Conservation (phyloP, 1,284 basidiomycete species). For the Termitomyces sp. region DNA sequence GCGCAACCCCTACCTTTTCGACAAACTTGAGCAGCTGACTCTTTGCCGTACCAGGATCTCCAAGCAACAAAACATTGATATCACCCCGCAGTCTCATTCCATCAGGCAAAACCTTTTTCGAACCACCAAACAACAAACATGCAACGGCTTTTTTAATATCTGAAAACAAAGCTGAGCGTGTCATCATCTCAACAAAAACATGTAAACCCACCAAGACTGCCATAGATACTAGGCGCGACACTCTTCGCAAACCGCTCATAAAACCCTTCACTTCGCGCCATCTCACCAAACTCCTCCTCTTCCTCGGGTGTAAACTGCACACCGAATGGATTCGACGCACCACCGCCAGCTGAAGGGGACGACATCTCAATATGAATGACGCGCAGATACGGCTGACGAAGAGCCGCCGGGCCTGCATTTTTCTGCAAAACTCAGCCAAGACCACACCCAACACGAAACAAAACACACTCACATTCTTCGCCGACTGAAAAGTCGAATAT, state of each 20-base stretch:
- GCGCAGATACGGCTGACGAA: conserved; percentile 93
- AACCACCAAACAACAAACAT: conserved; percentile 93
- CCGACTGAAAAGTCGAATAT: conserved; percentile 90
- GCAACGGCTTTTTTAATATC: conserved; percentile 99
- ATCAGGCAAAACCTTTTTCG: conserved; percentile 97
- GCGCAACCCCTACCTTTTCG: conserved; percentile 66
- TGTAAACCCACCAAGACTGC: conserved; percentile 70
- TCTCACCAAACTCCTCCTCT: conserved; percentile 91
- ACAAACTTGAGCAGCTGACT: conserved; percentile 98
- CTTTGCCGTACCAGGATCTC: conserved; percentile 98
- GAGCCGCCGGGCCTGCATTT: conserved; percentile 71
- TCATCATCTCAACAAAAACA: not conserved
- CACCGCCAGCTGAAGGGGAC: conserved; percentile 67
- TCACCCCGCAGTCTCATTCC: conserved; percentile 97
- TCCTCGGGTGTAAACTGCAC: conserved; percentile 91
- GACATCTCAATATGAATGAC: conserved; percentile 89
- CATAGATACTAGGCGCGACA: conserved; percentile 97
- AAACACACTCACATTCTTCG: conserved; percentile 62
- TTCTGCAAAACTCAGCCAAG: conserved; percentile 43
- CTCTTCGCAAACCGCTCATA: conserved; percentile 94
- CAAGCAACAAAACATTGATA: conserved; percentile 94
- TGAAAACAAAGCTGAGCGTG: conserved; percentile 24
- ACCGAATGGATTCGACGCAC: conserved; percentile 73
- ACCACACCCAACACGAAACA: not conserved
- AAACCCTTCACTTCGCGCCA: conserved; percentile 86